Evolutionary conservation across 2,329 filamentous ascomycete species (phyloP), one percentile per base, ranked within the genome.

Genomic region (Colletotrichum filicis): DNA sequence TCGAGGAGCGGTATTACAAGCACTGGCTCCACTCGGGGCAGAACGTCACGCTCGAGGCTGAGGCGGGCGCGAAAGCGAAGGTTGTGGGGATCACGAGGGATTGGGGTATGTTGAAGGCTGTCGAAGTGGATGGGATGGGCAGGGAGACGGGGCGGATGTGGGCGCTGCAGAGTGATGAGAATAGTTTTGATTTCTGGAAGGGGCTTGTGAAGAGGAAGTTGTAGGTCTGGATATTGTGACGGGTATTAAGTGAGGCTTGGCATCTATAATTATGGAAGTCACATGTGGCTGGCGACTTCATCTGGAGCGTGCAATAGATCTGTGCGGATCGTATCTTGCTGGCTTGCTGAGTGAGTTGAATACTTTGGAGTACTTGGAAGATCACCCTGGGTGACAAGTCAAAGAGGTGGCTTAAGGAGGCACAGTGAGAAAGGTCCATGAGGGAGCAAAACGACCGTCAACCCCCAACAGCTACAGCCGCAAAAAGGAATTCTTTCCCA

Each of bases 131-230:
- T 3, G 92, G 91, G 2, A 89, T 93, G 71, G 94, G 95, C 75
- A 86, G 92, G 66, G 85, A 88, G 2, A 98, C 94, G 0, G 95
- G 96, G 0, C 93, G 89, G 82, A 86, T 93, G 62, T 96, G 93
- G 89, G 91, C 93, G 77, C 83, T 99, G 83, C 95, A 98, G 86
- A 98, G 95, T 81, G 97, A 99, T 82, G 95, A 95, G 80, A 99
- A 99, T 79, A 98, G 95, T 82, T 99, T 99, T 85, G 97, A 99
- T 83, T 99, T 98, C 82, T 97, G 98, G 85, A 94, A 90, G 79
- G 97, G 97, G 0, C 80, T 99, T 78, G 85, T 99, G 24, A 94
- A 91, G 85, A 90, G 92, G 78, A 98, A 97, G 86, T 82, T 92
- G 2, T 95, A 80, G 74, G 28, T 12, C 4, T 12, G 2, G 30